These are phyloP conservation scores for Alternaria ventricosa DNA, from an alignment of 2,329 filamentous ascomycete species.

Conservation along the genomic window DNA sequence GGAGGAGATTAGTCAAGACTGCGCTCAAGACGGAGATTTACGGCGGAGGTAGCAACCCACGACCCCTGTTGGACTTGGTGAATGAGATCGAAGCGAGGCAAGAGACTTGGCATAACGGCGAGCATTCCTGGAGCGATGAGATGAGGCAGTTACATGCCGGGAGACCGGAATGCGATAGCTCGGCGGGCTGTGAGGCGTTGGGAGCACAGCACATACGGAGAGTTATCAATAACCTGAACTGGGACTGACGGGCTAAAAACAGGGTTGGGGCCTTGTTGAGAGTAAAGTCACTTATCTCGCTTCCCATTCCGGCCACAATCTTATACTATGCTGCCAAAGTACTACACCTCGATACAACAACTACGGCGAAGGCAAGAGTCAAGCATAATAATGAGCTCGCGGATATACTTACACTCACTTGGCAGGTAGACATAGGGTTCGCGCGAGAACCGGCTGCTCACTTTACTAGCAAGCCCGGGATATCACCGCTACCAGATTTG, in stretches of 20 bases:
- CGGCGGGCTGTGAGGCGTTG: constrained; percentile 21
- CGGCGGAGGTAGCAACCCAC: constrained; percentile 42
- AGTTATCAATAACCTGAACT: constrained; percentile 20
- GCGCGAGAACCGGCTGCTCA: too few relatives aligned
- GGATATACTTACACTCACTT: too few relatives aligned
- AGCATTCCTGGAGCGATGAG: constrained; percentile 21
- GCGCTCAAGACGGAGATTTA: constrained; percentile 54
- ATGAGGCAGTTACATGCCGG: constrained; percentile 26
- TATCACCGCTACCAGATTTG: too few relatives aligned
- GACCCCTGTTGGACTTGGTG: constrained; percentile 45
- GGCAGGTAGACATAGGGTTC: too few relatives aligned
- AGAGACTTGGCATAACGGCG: constrained; percentile 48
- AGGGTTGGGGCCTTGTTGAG: neutral
- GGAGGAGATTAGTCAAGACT: constrained; percentile 53
- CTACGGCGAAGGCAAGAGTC: too few relatives aligned
- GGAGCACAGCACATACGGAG: constrained; percentile 20
- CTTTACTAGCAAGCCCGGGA: too few relatives aligned
- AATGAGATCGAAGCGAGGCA: constrained; percentile 53
- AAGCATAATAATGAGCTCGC: too few relatives aligned
- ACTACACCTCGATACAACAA: too few relatives aligned
- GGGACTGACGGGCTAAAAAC: constrained; percentile 11
- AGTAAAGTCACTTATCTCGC: neutral
- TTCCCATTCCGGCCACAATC: neutral
- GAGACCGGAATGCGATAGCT: constrained; percentile 7
- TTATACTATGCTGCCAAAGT: neutral